Evolutionary conservation across 768 basidiomycete genomes (phyloP).

Genomic region (Epithele typhae): DNA sequence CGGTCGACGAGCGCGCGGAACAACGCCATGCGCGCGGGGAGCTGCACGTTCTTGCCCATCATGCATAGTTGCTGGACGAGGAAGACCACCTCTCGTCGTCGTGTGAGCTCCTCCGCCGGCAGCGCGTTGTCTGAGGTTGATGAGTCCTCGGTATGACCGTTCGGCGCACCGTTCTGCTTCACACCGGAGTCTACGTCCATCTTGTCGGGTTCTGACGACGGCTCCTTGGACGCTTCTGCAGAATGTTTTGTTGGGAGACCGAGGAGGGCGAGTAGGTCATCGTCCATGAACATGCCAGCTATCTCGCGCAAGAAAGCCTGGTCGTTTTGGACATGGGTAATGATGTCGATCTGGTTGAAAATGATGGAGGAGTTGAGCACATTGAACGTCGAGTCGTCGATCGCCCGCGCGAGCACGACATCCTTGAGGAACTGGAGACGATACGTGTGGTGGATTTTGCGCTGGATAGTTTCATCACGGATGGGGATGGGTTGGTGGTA

Average conservation of each 20-base stretch:
- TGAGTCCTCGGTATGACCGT: constrained; percentile 23
- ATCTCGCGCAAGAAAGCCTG: constrained; percentile 72
- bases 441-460: constrained; percentile 95
- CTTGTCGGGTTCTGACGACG: constrained; percentile 17
- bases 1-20: constrained; percentile 87
- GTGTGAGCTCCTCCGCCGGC: constrained; percentile 39
- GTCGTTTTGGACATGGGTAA: constrained; percentile 82
- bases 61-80: constrained; percentile 89
- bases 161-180: constrained; percentile 45
- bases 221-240: constrained; percentile 19
- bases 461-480: constrained; percentile 66
- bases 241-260: constrained; percentile 11
- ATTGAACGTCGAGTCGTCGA: constrained; percentile 96
- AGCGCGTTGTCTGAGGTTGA: background rate
- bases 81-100: constrained; percentile 73
- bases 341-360: constrained; percentile 99
- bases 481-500: constrained; percentile 90
- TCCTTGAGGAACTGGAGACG: constrained; percentile 97
- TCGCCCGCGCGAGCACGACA: constrained; percentile 89
- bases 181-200: constrained; percentile 29
- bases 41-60: constrained; percentile 96
- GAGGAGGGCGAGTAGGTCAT: constrained; percentile 41
- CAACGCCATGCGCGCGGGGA: constrained; percentile 77
- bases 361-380: constrained; percentile 96
- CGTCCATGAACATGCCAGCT: constrained; percentile 70